A percentile compares a stretch with the other conserved stretches of the same genome.
phyloP scores from a whole-genome alignment of 2,329 filamentous ascomycete genomes.

The Fusarium buharicum region DNA sequence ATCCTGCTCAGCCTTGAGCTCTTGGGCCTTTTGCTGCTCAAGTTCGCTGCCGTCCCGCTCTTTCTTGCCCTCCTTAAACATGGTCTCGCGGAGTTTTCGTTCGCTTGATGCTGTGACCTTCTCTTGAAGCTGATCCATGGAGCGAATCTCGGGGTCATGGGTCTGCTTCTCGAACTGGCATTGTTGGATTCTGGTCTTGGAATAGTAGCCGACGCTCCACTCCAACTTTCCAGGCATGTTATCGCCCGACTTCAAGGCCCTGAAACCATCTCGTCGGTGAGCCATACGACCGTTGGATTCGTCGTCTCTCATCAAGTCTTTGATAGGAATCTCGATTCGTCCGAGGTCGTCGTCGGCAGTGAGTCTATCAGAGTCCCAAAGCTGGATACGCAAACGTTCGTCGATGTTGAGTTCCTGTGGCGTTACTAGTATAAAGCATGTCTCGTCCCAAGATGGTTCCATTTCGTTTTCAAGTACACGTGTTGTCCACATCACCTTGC shows the following conservation, averaged over 20 bases:
- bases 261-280: slow-evolving; percentile 72
- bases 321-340: slow-evolving; percentile 75
- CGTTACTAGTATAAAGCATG: slow-evolving; percentile 74
- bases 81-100: slow-evolving; percentile 72
- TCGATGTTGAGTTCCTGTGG: slow-evolving; percentile 77
- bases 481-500: slow-evolving; percentile 69
- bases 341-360: slow-evolving; percentile 80
- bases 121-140: slow-evolving; percentile 66
- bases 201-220: slow-evolving; percentile 78
- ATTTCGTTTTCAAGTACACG: slow-evolving; percentile 73
- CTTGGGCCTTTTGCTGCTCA: slow-evolving; percentile 74
- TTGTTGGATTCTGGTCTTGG: slow-evolving; percentile 71
- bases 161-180: slow-evolving; percentile 71
- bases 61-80: slow-evolving; percentile 55
- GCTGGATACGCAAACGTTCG: slow-evolving; percentile 73
- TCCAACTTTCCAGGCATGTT: slow-evolving; percentile 74
- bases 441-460: slow-evolving; percentile 77
- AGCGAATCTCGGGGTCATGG: slow-evolving; percentile 66
- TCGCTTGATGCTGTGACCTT: slow-evolving; percentile 66
- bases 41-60: slow-evolving; percentile 69
- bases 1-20: slow-evolving; percentile 69
- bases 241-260: slow-evolving; percentile 71
- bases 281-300: slow-evolving; percentile 70
- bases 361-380: slow-evolving; percentile 80
- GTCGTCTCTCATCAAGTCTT: slow-evolving; percentile 68